A percentile compares a stretch with the other conserved stretches of the same genome.
Evolutionary conservation across 2,329 filamentous ascomycete genomes (phyloP).

Genomic region (Botrytis squamosa): DNA sequence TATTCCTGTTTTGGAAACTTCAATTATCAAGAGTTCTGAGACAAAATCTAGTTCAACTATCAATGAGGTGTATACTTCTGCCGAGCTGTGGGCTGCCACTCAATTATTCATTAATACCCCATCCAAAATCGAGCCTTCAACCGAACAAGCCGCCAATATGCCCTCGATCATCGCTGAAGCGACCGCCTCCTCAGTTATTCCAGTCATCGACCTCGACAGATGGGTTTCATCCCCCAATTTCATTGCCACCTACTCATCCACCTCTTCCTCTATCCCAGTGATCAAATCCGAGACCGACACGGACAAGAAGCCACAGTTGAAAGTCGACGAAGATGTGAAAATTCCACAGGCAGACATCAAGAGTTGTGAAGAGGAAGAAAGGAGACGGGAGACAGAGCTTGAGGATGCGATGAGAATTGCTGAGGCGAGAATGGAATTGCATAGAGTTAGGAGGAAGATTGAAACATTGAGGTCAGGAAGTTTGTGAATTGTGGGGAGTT

Average conservation of each 20-base stretch:
- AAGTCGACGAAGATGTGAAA: neutral
- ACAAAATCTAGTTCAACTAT: neutral
- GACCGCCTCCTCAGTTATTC: neutral
- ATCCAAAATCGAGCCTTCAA: neutral
- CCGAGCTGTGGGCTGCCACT: no score
- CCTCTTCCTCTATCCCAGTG: no score
- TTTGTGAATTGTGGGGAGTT: neutral
- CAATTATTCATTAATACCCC: no score
- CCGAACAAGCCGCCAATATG: no score
- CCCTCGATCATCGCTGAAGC: no score
- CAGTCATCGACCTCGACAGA: neutral
- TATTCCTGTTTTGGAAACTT: neutral
- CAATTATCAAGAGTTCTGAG: neutral
- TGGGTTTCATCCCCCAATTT: neutral
- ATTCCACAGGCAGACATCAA: neutral
- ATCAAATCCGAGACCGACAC: neutral
- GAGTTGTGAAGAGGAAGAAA: neutral
- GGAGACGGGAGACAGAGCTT: neutral
- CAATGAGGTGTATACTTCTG: neutral
- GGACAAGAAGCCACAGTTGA: neutral
- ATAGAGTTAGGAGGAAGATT: neutral
- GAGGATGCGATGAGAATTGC: constrained; percentile 3
- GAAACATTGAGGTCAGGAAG: neutral
- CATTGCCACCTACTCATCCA: neutral
- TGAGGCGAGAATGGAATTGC: neutral